Evolutionary conservation across 257 asterid species (phyloP), one percentile per base, ranked within the genome.

Genomic region (Phtheirospermum japonicum): DNA sequence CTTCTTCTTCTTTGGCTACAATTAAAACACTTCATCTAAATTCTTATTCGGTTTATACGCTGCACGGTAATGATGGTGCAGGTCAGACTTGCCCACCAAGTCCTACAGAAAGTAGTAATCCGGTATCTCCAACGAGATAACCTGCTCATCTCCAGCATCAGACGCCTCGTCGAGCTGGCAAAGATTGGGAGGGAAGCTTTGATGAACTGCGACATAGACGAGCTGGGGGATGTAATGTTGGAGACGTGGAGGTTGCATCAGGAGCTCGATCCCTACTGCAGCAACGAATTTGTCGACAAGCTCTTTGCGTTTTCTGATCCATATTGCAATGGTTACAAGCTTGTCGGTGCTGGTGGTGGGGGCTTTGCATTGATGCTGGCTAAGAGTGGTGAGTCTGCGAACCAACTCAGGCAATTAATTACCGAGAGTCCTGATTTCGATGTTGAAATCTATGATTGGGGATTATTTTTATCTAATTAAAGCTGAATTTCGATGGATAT

Each of bases 321-420:
- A 9, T 80, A 80, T 57, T 89, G 96, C 76, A 49, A 69, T 42
- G 99, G 99, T 13, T 89, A 84, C 85, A 93, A 92, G 76, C 99
- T 92, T 50, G 90, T 89, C 16, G 99, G 99, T 34, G 97, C 99
- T 57, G 99, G 99, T 67, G 96, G 99, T 59, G 99, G 99, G 16
- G 99, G 99, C 3, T 92, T 92, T 58, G 99, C 97, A 9, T 69
- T 92, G 57, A 63, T 92, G 79, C 72, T 92, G 58, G 87, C 91
- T 51, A 89, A 83, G 79, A 75, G 63, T 66, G 69, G 79, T 5
- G 87, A 92, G 48, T 83, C 95, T 49, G 97, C 94, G 0, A 67
- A 60, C 60, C 69, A 80, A 72, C 78, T 92, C 37, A 82, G 73
- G 64, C 66, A 10, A 40, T 70, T 73, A 62, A 78, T 92, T 5